Evolutionary conservation across 2,329 filamentous ascomycete species (phyloP).

Genomic region (Fusarium sulawesiense): DNA sequence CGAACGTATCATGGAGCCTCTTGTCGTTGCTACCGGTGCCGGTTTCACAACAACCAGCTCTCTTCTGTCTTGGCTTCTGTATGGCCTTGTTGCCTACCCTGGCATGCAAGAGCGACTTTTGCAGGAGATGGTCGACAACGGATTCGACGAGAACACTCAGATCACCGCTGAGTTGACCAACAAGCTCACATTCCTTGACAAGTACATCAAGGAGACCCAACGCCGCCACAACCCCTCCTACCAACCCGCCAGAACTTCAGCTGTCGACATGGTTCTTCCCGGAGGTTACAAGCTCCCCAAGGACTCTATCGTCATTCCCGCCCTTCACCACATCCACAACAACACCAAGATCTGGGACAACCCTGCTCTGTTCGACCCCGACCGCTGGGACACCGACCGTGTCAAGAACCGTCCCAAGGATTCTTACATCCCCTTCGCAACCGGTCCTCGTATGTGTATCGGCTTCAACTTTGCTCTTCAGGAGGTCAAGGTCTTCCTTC

Average conservation of each 20-base stretch:
- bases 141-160: conserved; percentile 55
- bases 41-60: conserved; percentile 71
- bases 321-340: conserved; percentile 63
- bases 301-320: conserved; percentile 64
- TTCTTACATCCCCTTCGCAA: conserved; percentile 69
- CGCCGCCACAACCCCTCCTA: conserved; percentile 70
- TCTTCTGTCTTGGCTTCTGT: conserved; percentile 68
- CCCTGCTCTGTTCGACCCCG: conserved; percentile 67
- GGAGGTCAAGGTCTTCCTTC: conserved; percentile 69
- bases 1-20: conserved; percentile 42
- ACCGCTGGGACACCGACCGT: conserved; percentile 67
- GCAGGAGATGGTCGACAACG: conserved; percentile 67
- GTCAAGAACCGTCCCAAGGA: conserved; percentile 64
- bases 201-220: conserved; percentile 71
- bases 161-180: conserved; percentile 61
- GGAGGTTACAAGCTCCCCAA: conserved; percentile 68
- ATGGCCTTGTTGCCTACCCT: conserved; percentile 63
- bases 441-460: conserved; percentile 68
- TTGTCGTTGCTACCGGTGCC: conserved; percentile 66
- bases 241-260: conserved; percentile 69
- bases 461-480: conserved; percentile 73
- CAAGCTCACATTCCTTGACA: conserved; percentile 64
- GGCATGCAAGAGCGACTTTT: conserved; percentile 68
- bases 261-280: conserved; percentile 66
- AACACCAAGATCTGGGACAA: conserved; percentile 69